These are phyloP conservation scores for Podospora pseudoanserina DNA, from an alignment of 495 filamentous ascomycete genomes.

Conservation along the genomic window DNA sequence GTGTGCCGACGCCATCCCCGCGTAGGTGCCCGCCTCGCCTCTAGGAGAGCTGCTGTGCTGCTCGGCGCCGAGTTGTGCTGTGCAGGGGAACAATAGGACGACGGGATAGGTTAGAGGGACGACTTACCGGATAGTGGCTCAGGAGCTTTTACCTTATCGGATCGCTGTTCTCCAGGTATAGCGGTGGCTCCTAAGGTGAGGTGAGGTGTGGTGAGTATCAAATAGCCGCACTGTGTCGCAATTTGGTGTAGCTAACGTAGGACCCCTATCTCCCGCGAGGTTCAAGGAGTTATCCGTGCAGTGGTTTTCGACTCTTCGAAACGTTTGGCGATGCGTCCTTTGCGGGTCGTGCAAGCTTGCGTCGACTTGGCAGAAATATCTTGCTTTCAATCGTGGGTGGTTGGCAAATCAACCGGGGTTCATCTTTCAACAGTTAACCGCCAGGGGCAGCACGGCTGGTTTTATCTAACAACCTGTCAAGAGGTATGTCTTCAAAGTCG, in stretches of 20 bases:
- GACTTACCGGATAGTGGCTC: not conserved
- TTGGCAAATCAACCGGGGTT: not conserved
- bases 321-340: slow-evolving; percentile 1
- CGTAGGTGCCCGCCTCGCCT: not conserved
- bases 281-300: not conserved
- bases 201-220: not conserved
- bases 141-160: not conserved
- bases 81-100: not conserved
- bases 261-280: not conserved
- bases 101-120: not conserved
- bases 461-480: not conserved
- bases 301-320: slow-evolving; percentile 14
- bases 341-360: slow-evolving; percentile 19
- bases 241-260: not conserved
- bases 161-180: not conserved
- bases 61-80: not conserved
- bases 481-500: not conserved
- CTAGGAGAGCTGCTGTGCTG: not conserved
- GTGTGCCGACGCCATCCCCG: not conserved
- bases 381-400: slow-evolving; percentile 1
- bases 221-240: slow-evolving; percentile 1
- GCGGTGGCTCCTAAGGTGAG: not conserved
- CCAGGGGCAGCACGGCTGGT: not conserved
- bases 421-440: not conserved
- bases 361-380: slow-evolving; percentile 13